Base-by-base conservation (phyloP, 129 eudicot species). In the Pseudognaphalium luteoalbum region DNA sequence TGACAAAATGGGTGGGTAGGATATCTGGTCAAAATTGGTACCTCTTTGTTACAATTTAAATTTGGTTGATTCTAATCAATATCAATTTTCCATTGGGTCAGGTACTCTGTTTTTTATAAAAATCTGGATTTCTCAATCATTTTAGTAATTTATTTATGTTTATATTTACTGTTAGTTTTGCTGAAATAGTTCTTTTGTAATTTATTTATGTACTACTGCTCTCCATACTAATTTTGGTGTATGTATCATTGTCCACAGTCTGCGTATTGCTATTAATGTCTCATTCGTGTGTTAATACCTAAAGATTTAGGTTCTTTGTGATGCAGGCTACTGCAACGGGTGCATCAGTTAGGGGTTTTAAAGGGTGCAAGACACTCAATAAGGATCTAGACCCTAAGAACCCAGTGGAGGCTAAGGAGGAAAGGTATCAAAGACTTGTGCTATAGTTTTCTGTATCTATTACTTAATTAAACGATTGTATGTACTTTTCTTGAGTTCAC, bases 351-450 rank as follows among this genome's bases (percentile, higher is more conserved):
- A 88, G 63, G 66, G 98, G 98, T 73, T 76, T 93, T 62, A 88
- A 90, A 86, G 97, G 98, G 66, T 87, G 97, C 80, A 90, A 90
- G 80, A 93, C 97, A 42, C 87, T 90, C 75, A 93, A 93, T 82
- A 93, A 93, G 80, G 93, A 83, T 81, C 97, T 93, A 3, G 98
- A 93, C 77, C 98, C 98, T 19, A 88, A 88, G 81, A 93, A 90
- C 64, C 98, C 97, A 19, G 72, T 87, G 29, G 90, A 85, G 85
- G 88, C 97, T 72, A 86, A 51, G 39, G 98, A 93, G 75, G 96
- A 93, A 83, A 93, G 98, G 98, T 82, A 83, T 80, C 61, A 37
- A 19, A 63, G 22, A 39, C 62, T 16, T 14, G 34, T 29, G 12
- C 22, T 28, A 19, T 72, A 37, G 70, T 37, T 62, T 15, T 68